Conservation (phyloP, 2,329 filamentous ascomycete genomes). For the Leptographium lundbergii region DNA sequence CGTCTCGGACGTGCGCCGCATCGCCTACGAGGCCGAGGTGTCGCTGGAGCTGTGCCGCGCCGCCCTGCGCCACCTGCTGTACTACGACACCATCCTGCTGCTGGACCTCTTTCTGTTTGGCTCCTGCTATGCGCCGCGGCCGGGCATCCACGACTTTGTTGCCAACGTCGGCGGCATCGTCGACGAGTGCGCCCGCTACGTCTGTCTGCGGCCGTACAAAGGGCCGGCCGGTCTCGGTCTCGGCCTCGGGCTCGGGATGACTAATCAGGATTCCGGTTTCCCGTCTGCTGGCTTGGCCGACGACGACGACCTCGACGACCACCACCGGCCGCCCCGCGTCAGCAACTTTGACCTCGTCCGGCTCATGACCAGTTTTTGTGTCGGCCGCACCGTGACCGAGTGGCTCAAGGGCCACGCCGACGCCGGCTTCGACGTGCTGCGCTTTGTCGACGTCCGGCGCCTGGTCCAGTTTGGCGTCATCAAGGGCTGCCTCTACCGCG, state of each 20-base stretch:
- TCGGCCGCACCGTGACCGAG: conserved; percentile 72
- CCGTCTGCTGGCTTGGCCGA: not conserved
- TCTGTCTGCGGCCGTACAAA: conserved; percentile 31
- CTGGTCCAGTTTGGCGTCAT: conserved; percentile 94
- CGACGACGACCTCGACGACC: not conserved
- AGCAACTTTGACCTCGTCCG: conserved; percentile 58
- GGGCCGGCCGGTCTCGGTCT: not conserved
- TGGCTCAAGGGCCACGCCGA: conserved; percentile 71
- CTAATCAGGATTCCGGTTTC: not conserved
- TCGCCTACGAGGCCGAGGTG: conserved; percentile 73
- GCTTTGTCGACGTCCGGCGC: conserved; percentile 73
- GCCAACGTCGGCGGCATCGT: conserved; percentile 61
- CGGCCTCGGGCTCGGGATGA: not conserved
- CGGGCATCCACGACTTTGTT: conserved; percentile 69
- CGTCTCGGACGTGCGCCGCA: conserved; percentile 76
- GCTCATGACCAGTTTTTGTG: conserved; percentile 74
- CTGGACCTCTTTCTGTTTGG: conserved; percentile 93
- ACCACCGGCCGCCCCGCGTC: conserved; percentile 21
- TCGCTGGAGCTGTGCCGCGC: conserved; percentile 77
- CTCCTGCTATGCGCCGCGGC: conserved; percentile 74
- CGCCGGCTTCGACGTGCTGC: conserved; percentile 50
- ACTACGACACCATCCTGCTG: conserved; percentile 82
- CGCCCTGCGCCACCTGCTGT: conserved; percentile 78
- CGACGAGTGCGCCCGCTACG: conserved; percentile 79
- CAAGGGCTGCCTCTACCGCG: conserved; percentile 84